A percentile compares a stretch with the other conserved stretches of the same genome.
These are phyloP conservation scores for Kondoa malvinella DNA, from an alignment of 768 basidiomycete genomes.

Conservation along the genomic window DNA sequence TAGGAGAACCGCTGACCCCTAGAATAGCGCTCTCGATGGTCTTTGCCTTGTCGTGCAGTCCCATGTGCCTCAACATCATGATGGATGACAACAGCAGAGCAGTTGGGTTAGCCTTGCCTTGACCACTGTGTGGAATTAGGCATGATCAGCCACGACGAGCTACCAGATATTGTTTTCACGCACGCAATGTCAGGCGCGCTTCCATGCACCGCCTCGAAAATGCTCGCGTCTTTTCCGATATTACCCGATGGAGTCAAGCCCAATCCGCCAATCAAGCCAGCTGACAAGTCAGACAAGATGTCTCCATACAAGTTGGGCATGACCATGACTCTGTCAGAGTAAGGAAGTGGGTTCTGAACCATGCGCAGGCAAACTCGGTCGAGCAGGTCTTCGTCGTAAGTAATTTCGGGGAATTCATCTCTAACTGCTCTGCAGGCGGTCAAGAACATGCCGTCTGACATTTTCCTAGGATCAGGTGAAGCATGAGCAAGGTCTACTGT, in stretches of 20 bases:
- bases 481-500: neutral
- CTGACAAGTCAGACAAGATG: constrained; percentile 63
- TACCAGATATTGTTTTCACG: constrained; percentile 30
- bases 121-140: constrained; percentile 76
- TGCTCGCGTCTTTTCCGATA: constrained; percentile 68
- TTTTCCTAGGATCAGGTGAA: constrained; percentile 68
- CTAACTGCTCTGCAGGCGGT: constrained; percentile 91
- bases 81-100: constrained; percentile 82
- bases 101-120: constrained; percentile 97
- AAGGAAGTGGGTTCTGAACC: constrained; percentile 82
- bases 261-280: constrained; percentile 91
- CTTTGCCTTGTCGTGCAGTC: constrained; percentile 58
- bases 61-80: constrained; percentile 99
- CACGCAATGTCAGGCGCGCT: constrained; percentile 95
- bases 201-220: constrained; percentile 98
- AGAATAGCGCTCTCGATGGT: constrained; percentile 87
- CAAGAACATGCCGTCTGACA: constrained; percentile 99
- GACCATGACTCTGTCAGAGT: constrained; percentile 94
- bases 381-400: constrained; percentile 90
- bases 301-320: constrained; percentile 69
- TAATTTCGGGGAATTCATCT: constrained; percentile 81
- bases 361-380: constrained; percentile 93
- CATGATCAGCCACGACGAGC: constrained; percentile 2
- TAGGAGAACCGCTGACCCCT: constrained; percentile 41
- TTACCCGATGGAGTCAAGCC: constrained; percentile 71